Percentiles rank a stretch among this genome's conserved stretches.
phyloP scores from a whole-genome alignment of 345 rosid species.

The Populus davidiana region DNA sequence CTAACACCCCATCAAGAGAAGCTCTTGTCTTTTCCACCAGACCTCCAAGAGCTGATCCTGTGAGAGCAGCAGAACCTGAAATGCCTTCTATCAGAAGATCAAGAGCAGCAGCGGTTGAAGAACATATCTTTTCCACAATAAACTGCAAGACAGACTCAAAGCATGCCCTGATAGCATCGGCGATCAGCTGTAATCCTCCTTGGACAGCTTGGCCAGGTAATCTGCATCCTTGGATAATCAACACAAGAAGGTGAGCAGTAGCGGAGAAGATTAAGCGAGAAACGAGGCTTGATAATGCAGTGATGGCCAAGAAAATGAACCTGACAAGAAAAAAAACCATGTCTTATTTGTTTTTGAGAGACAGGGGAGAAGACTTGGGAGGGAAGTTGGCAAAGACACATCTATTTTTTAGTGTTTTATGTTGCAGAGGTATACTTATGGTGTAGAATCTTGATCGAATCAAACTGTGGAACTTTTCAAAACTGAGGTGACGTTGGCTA shows the following conservation, averaged over 20 bases:
- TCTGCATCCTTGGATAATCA: constrained; percentile 33
- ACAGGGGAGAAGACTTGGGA: constrained; percentile 5
- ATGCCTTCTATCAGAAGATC: constrained; percentile 25
- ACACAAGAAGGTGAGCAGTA: constrained; percentile 21
- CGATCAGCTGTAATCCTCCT: constrained; percentile 27
- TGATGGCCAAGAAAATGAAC: constrained; percentile 23
- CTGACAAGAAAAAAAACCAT: constrained; percentile 33
- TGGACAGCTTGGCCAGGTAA: constrained; percentile 33
- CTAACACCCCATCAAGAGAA: constrained; percentile 31
- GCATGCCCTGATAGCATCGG: constrained; percentile 26
- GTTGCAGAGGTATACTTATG: neutral
- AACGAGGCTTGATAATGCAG: constrained; percentile 18
- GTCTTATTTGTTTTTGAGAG: neutral
- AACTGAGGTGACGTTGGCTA: neutral
- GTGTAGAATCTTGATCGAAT: too few species aligned
- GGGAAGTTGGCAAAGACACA: neutral
- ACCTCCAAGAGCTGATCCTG: constrained; percentile 20
- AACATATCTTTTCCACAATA: constrained; percentile 16
- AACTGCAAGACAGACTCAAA: constrained; percentile 20
- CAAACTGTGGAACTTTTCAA: neutral
- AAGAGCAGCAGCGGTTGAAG: constrained; percentile 25
- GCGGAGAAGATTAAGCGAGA: constrained; percentile 26
- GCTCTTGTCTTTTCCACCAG: constrained; percentile 29
- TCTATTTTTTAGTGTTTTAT: neutral
- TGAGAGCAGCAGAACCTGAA: constrained; percentile 15